Base-by-base conservation (phyloP, 2,329 filamentous ascomycete species). In the Ascosphaera pollenicola region DNA sequence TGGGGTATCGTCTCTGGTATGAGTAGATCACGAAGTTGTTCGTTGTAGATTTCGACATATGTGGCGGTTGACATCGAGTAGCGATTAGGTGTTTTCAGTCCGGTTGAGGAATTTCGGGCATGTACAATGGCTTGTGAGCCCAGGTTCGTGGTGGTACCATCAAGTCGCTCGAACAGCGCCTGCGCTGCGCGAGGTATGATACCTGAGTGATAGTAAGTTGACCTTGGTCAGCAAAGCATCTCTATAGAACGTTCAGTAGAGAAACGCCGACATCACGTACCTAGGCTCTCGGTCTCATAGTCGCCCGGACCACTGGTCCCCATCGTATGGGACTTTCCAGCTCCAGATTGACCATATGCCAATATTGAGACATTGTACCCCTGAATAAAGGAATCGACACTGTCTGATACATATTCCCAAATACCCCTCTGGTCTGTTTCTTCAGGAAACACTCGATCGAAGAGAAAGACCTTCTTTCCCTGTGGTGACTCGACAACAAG, bases 261-360 rank as follows among this genome's bases (percentile, higher is more conserved):
- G 10, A 24, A 24, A 10, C 21, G 21, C 10, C 10, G 21, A 24
- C 10, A 24, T 24, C 21, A 24, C 10, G 4, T 24, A 35, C 32
- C 32, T 35, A 35, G 17, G 8, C n/a, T 35, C 8, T 35, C 32
- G 32, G 32, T 16, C 32, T 35, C 32, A 15, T 16, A 16, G 4
- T 94, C 85, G 17, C 58, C 58, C 2, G 85, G 82, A 3, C 84
- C 84, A 1, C 87, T 84, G 0, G 89, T 98, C 41, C 89, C 89
- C 89, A 98, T 98, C 0, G 89, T 98, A 55, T 92, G 95, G 2
- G 87, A 95, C 62, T 98, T 98, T 49, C 89, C 89, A 8, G 89
- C 84, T 41, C 89, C 89, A 19, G 89, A 98, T 63, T 98, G 89
- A 47, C 89, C 89, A 52, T 98, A 98, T 37, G 89, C 89, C 49